Base-by-base conservation (phyloP, 2,329 filamentous ascomycete species). In the Penicillium decumbens region DNA sequence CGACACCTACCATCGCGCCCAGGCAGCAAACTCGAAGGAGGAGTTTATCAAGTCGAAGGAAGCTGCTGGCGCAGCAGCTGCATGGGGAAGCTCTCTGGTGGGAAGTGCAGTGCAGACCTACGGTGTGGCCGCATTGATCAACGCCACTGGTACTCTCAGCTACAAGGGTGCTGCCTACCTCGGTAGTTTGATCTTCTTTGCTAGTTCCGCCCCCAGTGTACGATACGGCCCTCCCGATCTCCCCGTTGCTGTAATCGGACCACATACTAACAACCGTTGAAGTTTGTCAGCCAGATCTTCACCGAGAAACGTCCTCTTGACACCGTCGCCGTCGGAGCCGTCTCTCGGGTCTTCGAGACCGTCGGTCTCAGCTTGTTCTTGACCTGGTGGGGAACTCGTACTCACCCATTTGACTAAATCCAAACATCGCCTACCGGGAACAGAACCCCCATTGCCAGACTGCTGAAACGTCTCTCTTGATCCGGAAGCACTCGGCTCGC, bases 161-260 rank as follows among this genome's bases (percentile, higher is more conserved):
- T 97, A 97, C 80, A 97, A 95, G 83, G 93, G 93, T 63, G 90
- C 93, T 56, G 89, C 92, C 49, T 97, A 96, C 77, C 80, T 97
- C 54, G 93, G 93, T 61, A 80, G 80, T 53, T 78, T 97, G 70
- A 87, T 97, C 79, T 97, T 97, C 80, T 80, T 90, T 58, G 92
- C 92, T 62, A 91, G 85, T 62, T 85, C 89, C 65, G 91, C 90
- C 65, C 92, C 92, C 59, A 83, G 84, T 53, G 89, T 95, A 83
- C 61, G 85, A 37, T 20, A 18, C 15, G 1, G 15, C 15, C 15
- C 8, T 18, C 15, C 7, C 32, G n/a, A 9, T 20, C 2, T 9
- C n/a, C 32, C 32, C 32, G 12, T 12, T 37, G 15, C 18, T 20
- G 33, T 12, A 12, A 20, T 18, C 9, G 18, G 15, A 20, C 4